Evolutionary conservation across 345 rosid genomes (phyloP).

Genomic region (Mercurialis annua): DNA sequence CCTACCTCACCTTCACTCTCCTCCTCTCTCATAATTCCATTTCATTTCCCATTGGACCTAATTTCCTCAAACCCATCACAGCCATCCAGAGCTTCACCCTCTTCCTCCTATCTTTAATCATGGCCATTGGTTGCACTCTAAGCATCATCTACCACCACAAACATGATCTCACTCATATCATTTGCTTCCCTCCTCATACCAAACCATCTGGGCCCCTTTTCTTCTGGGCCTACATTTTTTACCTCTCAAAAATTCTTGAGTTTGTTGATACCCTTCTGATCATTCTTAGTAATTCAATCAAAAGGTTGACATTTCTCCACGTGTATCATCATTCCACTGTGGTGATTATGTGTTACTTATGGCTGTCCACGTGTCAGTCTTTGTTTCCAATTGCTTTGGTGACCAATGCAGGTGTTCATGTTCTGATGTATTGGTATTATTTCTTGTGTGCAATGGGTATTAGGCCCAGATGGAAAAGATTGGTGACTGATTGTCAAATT

Average conservation of each 20-base stretch:
- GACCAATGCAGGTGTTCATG: constrained; percentile 53
- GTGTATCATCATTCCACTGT: constrained; percentile 69
- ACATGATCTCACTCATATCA: constrained; percentile 30
- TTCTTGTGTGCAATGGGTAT: constrained; percentile 41
- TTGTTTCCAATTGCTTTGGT: constrained; percentile 51
- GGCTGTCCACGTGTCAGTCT: constrained; percentile 44
- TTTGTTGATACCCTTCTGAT: constrained; percentile 57
- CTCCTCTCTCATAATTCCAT: constrained; percentile 36
- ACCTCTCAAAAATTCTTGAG: constrained; percentile 62
- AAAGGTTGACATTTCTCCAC: constrained; percentile 60
- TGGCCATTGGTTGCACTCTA: constrained; percentile 71
- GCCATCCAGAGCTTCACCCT: constrained; percentile 71
- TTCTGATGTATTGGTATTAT: constrained; percentile 61
- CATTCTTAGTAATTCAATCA: constrained; percentile 38
- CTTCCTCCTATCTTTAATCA: constrained; percentile 51
- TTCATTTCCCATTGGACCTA: constrained; percentile 33
- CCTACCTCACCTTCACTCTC: constrained; percentile 53
- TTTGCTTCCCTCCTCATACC: constrained; percentile 52
- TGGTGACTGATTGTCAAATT: constrained; percentile 60
- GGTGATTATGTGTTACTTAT: constrained; percentile 54
- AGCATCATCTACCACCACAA: constrained; percentile 33
- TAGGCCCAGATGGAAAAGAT: constrained; percentile 61
- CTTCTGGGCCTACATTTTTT: constrained; percentile 67
- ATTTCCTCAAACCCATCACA: constrained; percentile 59
- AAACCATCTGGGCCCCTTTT: constrained; percentile 51